Percentiles rank a stretch among this genome's conserved stretches.
These are phyloP conservation scores for Fraxinus xanthoxyloides DNA, from an alignment of 305 asterid species.

Conservation along the genomic window DNA sequence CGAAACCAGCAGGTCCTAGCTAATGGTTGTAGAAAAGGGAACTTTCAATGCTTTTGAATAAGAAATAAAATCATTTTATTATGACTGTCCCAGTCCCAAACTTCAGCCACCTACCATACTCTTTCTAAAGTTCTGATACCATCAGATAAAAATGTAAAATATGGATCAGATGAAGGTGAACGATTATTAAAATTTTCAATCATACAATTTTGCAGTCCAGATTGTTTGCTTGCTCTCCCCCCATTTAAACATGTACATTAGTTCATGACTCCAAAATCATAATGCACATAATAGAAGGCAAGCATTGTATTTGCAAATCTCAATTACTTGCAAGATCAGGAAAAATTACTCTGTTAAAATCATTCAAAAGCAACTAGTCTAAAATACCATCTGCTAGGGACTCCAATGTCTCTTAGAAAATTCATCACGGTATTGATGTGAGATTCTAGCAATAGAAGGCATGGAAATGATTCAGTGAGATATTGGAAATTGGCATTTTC, in stretches of 20 bases:
- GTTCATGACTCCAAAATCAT: neutral
- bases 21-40: no score
- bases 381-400: conserved; percentile 57
- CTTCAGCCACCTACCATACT: neutral
- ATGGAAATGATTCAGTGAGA: conserved; percentile 82
- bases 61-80: neutral
- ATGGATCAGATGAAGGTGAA: neutral
- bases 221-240: neutral
- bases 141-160: neutral
- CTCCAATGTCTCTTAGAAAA: conserved; percentile 60
- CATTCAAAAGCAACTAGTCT: conserved; percentile 44
- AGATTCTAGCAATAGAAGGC: conserved; percentile 55
- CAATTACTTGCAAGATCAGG: conserved; percentile 4
- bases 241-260: neutral
- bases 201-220: neutral
- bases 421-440: conserved; percentile 48
- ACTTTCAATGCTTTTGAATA: no score
- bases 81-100: neutral
- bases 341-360: neutral
- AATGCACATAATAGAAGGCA: neutral
- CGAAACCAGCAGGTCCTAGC: no score
- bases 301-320: neutral
- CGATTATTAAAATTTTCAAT: neutral
- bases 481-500: conserved; percentile 54
- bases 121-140: neutral